Percentiles rank a stretch among this genome's conserved stretches.
Evolutionary conservation across 495 filamentous ascomycete species (phyloP).

Genomic region (Lasiosphaeria hispida): DNA sequence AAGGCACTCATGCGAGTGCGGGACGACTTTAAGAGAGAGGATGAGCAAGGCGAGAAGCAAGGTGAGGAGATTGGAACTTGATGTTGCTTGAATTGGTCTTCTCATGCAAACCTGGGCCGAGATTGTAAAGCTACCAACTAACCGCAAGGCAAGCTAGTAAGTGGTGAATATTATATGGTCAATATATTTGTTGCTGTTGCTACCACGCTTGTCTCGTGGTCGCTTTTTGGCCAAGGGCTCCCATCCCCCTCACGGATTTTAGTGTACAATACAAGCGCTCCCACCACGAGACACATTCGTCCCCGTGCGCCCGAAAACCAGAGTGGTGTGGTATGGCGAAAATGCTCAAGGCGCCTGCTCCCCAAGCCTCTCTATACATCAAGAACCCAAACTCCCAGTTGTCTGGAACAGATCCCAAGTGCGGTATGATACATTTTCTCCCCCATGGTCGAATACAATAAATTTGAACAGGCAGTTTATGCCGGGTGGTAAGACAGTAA

Average conservation of each 20-base stretch:
- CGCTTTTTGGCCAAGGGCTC: too few relatives aligned
- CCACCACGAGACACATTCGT: too few relatives aligned
- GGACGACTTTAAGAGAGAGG: slow-evolving; percentile 46
- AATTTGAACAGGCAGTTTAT: slow-evolving; percentile 7
- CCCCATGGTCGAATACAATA: slow-evolving; percentile 8
- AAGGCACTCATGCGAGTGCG: slow-evolving; percentile 48
- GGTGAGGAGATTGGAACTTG: background rate
- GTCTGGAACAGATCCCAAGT: slow-evolving; percentile 1
- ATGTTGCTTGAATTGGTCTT: too few relatives aligned
- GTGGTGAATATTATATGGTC: too few relatives aligned
- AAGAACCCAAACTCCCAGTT: background rate
- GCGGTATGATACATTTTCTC: slow-evolving; percentile 4
- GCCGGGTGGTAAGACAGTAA: slow-evolving; percentile 12
- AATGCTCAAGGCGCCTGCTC: slow-evolving; percentile 14
- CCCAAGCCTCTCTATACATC: slow-evolving; percentile 9
- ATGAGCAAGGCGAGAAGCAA: slow-evolving; percentile 28
- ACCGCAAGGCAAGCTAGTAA: too few relatives aligned
- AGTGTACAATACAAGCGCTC: too few relatives aligned
- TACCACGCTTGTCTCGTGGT: too few relatives aligned
- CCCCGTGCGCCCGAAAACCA: background rate
- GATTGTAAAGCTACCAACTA: too few relatives aligned
- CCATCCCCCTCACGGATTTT: too few relatives aligned
- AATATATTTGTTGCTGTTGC: too few relatives aligned
- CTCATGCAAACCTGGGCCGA: too few relatives aligned
- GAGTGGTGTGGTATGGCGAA: slow-evolving; percentile 6